phyloP scores from a whole-genome alignment of 352 stramenopile genomes.

The Phytopythium mirpurense region DNA sequence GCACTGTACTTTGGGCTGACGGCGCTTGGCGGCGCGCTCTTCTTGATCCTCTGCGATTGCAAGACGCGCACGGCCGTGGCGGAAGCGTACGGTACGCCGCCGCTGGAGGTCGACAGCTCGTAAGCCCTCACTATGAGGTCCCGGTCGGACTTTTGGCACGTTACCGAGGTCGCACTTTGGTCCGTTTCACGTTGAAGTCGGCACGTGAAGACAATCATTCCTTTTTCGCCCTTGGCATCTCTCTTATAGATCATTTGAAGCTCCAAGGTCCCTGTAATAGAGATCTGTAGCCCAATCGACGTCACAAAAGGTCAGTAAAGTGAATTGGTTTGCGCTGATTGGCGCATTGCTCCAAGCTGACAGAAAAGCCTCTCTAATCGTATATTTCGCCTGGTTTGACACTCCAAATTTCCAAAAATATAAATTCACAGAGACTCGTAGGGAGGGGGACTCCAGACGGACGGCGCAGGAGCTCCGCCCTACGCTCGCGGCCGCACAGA shows the following conservation, averaged over 20 bases:
- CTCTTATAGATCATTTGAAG: background rate
- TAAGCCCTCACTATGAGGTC: too few relatives aligned
- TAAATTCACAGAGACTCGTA: background rate
- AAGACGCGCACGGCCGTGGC: background rate
- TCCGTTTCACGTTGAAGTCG: too few relatives aligned
- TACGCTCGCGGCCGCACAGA: background rate
- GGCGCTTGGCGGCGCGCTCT: background rate
- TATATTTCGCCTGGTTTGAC: background rate
- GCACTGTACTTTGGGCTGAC: background rate
- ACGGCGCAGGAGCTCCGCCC: slow-evolving; percentile 1
- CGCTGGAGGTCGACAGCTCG: background rate
- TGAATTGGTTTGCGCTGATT: background rate
- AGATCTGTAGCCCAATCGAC: background rate
- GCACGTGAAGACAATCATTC: too few relatives aligned
- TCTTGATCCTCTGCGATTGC: background rate
- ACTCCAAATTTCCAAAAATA: background rate
- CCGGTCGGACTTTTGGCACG: too few relatives aligned
- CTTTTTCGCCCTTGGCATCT: too few relatives aligned
- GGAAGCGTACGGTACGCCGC: background rate
- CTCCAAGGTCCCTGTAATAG: background rate
- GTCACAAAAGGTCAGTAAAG: background rate
- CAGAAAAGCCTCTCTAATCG: background rate
- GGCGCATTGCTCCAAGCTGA: too few relatives aligned
- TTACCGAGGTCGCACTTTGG: too few relatives aligned
- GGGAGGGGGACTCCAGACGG: background rate